Evolutionary conservation across 148 eudicot species (phyloP), one percentile per base, ranked within the genome.

Genomic region (Rhododendron kiyosumense): DNA sequence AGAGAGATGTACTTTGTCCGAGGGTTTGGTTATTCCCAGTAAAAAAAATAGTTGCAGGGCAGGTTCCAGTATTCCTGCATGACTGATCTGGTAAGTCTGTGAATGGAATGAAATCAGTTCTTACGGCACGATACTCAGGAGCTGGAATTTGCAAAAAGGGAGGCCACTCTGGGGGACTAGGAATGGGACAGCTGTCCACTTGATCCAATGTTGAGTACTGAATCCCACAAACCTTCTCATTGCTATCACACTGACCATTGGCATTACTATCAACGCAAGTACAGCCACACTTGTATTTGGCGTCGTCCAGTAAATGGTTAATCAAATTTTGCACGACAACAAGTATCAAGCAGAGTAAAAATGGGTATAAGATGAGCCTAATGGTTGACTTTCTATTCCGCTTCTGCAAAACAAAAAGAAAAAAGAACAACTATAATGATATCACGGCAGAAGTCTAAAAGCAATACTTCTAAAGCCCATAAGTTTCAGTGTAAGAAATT

Each of bases 131-230:
- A 86, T 81, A 90, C 43, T 92, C 84, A 34, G 93, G 93, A 59
- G 88, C 92, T 0, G 99, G 98, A 81, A 95, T 78, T 85, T 95
- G 99, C 87, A 96, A 88, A 85, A 96, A 83, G 7, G 97, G 92
- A 85, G 98, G 98, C 98, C 98, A 95, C 90, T 92, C 91, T 84
- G 94, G 93, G 8, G 99, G 98, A 81, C 67, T 83, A 38, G 91
- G 95, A 85, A 95, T 87, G 36, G 96, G 86, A 86, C 99, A 96
- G 77, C 85, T 89, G 24, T 78, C 10, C 7, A 78, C 92, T 89
- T 96, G 99, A 54, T 88, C 90, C 83, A 79, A 54, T 51, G 91
- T 89, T 54, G 99, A 96, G 85, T 96, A 95, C 76, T 96, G 91
- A 79, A 96, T 79, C 79, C 99, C 98, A 81, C 99, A 96, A 10